A percentile compares a stretch with the other conserved stretches of the same genome.
phyloP scores from a whole-genome alignment of 2,329 filamentous ascomycete species.

The Polytolypa hystricis region DNA sequence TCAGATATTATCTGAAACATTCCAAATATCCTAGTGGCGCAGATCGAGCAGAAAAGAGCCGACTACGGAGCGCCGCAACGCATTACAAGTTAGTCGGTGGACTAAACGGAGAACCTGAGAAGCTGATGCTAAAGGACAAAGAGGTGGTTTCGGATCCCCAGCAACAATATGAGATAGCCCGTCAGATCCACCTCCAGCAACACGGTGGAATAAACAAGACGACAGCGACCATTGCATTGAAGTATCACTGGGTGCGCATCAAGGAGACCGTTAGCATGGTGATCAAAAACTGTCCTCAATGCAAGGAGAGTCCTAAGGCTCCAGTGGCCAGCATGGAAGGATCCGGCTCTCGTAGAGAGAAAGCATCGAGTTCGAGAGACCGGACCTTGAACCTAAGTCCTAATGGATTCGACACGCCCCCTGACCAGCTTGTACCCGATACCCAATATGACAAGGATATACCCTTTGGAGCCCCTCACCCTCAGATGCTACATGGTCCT shows the following conservation, averaged over 20 bases:
- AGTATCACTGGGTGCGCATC: constrained; percentile 95
- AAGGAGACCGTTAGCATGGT: constrained; percentile 95
- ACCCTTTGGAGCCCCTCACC: constrained; percentile 17
- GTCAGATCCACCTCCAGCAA: constrained; percentile 58
- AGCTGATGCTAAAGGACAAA: constrained; percentile 94
- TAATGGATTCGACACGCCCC: constrained; percentile 10
- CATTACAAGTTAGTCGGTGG: constrained; percentile 71
- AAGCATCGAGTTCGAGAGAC: constrained; percentile 7
- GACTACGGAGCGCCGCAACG: constrained; percentile 81
- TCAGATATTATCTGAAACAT: constrained; percentile 92
- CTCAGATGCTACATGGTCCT: constrained; percentile 24
- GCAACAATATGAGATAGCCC: constrained; percentile 81
- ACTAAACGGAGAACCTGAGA: constrained; percentile 46
- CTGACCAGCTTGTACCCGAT: constrained; percentile 10
- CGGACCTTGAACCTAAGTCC: constrained; percentile 8
- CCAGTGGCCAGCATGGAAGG: constrained; percentile 18
- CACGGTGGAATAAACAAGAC: constrained; percentile 98
- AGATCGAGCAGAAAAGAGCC: constrained; percentile 89
- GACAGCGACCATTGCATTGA: constrained; percentile 83
- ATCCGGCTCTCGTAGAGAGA: constrained; percentile 14
- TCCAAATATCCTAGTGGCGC: constrained; percentile 87
- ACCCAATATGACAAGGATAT: constrained; percentile 18
- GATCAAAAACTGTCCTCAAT: constrained; percentile 82
- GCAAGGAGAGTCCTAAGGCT: constrained; percentile 65
- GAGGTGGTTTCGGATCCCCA: constrained; percentile 88